A percentile compares a stretch with the other conserved stretches of the same genome.
Conservation (phyloP, 2,329 filamentous ascomycete genomes). For the Hymenoscyphus fraxineus region DNA sequence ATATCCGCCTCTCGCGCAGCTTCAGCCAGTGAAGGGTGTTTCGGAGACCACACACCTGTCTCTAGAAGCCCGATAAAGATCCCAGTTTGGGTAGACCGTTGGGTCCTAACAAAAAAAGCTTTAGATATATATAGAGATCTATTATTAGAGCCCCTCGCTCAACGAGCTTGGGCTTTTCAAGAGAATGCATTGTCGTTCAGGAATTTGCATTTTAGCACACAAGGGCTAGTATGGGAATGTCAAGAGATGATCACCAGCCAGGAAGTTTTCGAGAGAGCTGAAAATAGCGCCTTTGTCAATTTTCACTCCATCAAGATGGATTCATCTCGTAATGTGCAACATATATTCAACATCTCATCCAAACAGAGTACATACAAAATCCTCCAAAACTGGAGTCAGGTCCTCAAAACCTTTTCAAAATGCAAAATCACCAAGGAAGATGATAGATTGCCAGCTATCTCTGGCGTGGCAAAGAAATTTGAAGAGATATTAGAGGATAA, state of each 20-base stretch:
- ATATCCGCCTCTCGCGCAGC: neutral
- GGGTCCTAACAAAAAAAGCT: neutral
- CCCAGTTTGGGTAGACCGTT: neutral
- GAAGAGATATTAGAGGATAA: neutral
- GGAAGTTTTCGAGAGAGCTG: neutral
- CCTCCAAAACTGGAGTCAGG: neutral
- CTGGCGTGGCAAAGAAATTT: neutral
- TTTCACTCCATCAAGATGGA: neutral
- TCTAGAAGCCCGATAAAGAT: neutral
- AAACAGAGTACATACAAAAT: neutral
- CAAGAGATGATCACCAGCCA: neutral
- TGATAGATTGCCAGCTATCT: neutral
- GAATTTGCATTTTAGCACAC: neutral
- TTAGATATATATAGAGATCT: neutral
- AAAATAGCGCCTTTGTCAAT: fast-evolving
- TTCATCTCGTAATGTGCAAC: neutral
- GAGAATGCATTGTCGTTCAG: neutral
- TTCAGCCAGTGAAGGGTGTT: neutral
- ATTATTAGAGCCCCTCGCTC: neutral
- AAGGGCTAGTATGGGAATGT: neutral
- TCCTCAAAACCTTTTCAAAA: neutral
- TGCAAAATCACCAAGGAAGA: neutral
- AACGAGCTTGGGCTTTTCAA: neutral
- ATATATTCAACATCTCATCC: neutral
- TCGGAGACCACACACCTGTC: neutral